Conservation (phyloP, 2,329 filamentous ascomycete genomes). For the Penicillium sp. region DNA sequence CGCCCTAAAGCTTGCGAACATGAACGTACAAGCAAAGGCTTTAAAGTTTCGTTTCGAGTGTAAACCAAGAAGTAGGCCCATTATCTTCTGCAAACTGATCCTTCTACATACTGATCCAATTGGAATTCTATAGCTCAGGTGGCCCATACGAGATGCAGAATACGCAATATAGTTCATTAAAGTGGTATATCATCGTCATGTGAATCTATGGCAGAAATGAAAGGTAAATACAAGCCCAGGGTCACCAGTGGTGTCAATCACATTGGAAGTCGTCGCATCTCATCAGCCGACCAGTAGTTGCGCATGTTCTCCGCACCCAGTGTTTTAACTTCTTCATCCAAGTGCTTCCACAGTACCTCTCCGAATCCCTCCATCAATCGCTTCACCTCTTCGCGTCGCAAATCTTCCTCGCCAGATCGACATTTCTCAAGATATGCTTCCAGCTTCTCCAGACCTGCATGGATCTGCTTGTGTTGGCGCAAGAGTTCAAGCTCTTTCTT, state of each 20-base stretch:
- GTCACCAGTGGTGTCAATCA: constrained; percentile 34
- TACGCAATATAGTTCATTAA: no score
- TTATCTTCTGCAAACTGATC: no score
- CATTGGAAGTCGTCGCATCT: constrained; percentile 71
- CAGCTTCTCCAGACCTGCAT: constrained; percentile 69
- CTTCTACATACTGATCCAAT: no score
- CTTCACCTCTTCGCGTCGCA: constrained; percentile 61
- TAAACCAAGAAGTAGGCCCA: no score
- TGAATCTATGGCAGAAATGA: not conserved
- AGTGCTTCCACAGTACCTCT: constrained; percentile 74
- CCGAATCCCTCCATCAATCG: constrained; percentile 76
- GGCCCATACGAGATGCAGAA: no score
- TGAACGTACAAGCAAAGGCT: no score
- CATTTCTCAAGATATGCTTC: constrained; percentile 66
- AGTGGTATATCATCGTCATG: not conserved
- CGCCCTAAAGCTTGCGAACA: no score
- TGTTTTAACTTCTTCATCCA: constrained; percentile 79
- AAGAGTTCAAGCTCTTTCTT: constrained; percentile 64
- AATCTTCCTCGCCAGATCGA: constrained; percentile 60
- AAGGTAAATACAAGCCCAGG: not conserved
- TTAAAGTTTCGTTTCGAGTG: no score
- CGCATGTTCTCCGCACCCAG: constrained; percentile 86
- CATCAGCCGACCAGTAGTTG: constrained; percentile 73
- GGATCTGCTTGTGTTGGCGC: constrained; percentile 75
- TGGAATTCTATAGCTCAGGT: no score